These are phyloP conservation scores for Colletotrichum sp. DNA, from an alignment of 2,329 filamentous ascomycete genomes.

Conservation along the genomic window DNA sequence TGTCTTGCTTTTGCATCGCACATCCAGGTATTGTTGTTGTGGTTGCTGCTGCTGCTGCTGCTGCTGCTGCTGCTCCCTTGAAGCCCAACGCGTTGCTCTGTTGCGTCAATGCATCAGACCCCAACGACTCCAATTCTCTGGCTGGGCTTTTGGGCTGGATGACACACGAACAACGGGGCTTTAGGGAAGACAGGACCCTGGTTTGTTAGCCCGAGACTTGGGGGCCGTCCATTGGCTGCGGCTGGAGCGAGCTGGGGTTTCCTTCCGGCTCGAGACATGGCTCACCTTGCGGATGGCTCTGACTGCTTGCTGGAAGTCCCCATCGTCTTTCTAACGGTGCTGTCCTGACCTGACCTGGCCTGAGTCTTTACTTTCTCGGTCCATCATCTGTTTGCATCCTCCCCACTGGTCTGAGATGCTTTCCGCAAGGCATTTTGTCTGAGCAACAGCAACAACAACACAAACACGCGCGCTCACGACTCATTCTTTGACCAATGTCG, in stretches of 20 bases:
- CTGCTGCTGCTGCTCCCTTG: background rate
- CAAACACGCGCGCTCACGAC: background rate
- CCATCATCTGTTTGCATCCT: background rate
- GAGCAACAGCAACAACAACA: background rate
- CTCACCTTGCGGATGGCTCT: background rate
- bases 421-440: background rate
- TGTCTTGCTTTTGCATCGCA: background rate
- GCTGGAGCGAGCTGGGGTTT: background rate
- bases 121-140: background rate
- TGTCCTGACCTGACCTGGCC: background rate
- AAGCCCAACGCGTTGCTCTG: background rate
- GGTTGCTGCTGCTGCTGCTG: background rate
- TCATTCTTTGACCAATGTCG: background rate
- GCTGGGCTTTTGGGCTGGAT: background rate
- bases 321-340: background rate
- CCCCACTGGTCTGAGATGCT: background rate
- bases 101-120: background rate
- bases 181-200: background rate
- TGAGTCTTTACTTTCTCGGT: background rate
- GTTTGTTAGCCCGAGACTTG: background rate
- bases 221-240: background rate
- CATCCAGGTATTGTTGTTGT: background rate
- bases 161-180: constrained; percentile 11
- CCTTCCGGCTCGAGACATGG: background rate
- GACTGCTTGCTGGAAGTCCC: background rate